Percentiles rank a stretch among this genome's conserved stretches.
phyloP scores from a whole-genome alignment of 148 eudicot species.

The Vaccinium vitisidaea region DNA sequence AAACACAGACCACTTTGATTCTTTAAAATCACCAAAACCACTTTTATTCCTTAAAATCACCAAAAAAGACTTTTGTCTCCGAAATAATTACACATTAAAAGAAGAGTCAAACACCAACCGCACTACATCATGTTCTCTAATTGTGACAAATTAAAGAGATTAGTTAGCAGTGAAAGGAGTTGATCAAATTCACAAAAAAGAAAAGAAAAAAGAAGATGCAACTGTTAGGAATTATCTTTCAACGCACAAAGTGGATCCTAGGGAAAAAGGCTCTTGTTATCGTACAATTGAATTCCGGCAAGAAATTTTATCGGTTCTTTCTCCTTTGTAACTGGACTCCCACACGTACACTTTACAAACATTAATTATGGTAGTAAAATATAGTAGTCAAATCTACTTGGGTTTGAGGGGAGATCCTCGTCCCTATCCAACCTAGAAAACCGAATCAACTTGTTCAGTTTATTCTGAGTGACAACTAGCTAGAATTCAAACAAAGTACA shows the following conservation, averaged over 20 bases:
- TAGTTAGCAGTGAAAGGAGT: neutral
- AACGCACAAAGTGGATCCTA: constrained; percentile 1
- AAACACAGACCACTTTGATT: neutral
- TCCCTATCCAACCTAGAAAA: neutral
- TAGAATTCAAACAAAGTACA: too few species aligned
- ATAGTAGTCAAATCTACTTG: neutral
- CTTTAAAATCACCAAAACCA: neutral
- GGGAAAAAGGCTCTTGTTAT: neutral
- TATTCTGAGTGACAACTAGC: too few species aligned
- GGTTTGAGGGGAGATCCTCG: neutral
- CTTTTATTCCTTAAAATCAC: too few species aligned
- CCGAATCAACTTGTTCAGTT: neutral
- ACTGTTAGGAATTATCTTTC: constrained; percentile 3
- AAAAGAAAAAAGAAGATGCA: neutral
- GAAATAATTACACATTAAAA: constrained; percentile 8
- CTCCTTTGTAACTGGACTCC: neutral
- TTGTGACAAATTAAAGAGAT: neutral
- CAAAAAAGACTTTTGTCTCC: neutral
- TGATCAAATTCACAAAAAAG: neutral
- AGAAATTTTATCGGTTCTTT: neutral
- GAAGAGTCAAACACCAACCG: constrained; percentile 5
- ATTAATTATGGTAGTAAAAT: neutral
- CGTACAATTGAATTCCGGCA: neutral
- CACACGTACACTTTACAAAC: neutral
- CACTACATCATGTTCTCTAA: neutral